Percentiles rank a stretch among this genome's conserved stretches.
Evolutionary conservation across 75 land plant genomes (phyloP).

Genomic region (Chamaecyparis obtusa): DNA sequence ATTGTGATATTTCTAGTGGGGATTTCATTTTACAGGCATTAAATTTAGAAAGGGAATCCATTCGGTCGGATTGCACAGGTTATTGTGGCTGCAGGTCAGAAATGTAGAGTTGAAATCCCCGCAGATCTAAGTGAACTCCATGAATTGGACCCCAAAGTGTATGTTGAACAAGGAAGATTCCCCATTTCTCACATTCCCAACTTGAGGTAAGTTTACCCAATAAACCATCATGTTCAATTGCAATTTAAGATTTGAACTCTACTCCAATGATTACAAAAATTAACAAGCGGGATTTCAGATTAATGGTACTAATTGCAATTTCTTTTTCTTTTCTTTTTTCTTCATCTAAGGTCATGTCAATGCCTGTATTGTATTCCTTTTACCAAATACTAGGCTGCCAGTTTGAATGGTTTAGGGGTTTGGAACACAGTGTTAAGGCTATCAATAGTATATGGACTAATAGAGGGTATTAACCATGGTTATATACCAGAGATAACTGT

Average conservation of each 20-base stretch:
- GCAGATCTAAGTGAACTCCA: slow-evolving; percentile 43
- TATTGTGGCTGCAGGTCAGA: slow-evolving; percentile 50
- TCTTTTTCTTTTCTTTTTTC: too few relatives aligned
- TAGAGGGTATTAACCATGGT: too few relatives aligned
- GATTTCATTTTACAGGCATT: slow-evolving; percentile 25
- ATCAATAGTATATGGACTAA: too few relatives aligned
- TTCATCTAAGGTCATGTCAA: too few relatives aligned
- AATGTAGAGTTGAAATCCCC: slow-evolving; percentile 38
- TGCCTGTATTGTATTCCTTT: too few relatives aligned
- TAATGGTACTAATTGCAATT: too few relatives aligned
- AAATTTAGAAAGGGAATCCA: slow-evolving; percentile 46
- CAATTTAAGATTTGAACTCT: neutral
- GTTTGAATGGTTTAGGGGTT: too few relatives aligned
- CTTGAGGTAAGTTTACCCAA: slow-evolving; percentile 33
- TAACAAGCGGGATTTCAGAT: too few relatives aligned
- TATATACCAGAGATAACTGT: too few relatives aligned
- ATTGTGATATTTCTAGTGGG: slow-evolving; percentile 20
- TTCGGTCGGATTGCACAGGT: slow-evolving; percentile 53
- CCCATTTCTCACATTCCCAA: slow-evolving; percentile 46
- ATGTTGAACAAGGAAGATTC: slow-evolving; percentile 40
- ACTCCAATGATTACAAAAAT: too few relatives aligned
- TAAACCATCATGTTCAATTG: neutral
- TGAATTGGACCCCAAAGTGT: slow-evolving; percentile 60
- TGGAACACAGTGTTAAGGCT: too few relatives aligned
- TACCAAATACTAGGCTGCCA: too few relatives aligned